phyloP scores from a whole-genome alignment of 2,329 filamentous ascomycete genomes.

The Parastagonospora avenae region DNA sequence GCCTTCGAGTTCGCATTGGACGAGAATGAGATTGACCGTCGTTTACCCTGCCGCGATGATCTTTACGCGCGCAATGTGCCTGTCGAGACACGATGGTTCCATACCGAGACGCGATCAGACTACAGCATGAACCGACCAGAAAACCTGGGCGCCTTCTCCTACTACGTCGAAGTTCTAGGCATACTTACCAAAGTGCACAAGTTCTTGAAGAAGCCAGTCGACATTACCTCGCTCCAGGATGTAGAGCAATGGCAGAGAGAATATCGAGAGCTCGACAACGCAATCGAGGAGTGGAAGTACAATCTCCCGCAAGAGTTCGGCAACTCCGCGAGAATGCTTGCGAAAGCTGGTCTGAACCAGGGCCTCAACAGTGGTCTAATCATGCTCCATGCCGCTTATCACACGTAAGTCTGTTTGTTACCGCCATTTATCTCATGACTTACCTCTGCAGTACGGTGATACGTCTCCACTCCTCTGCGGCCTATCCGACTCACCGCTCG shows the following conservation, averaged over 20 bases:
- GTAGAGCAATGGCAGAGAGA: constrained; percentile 89
- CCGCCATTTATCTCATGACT: constrained; percentile 7
- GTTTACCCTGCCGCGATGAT: constrained; percentile 84
- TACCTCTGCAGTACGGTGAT: constrained; percentile 69
- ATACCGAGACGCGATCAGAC: constrained; percentile 56
- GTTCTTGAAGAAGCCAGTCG: constrained; percentile 86
- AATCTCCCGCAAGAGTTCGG: constrained; percentile 81
- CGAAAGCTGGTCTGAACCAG: constrained; percentile 65
- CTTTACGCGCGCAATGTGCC: constrained; percentile 82
- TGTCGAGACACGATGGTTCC: constrained; percentile 85
- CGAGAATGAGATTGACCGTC: constrained; percentile 87
- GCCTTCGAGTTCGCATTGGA: constrained; percentile 91
- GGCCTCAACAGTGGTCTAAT: constrained; percentile 81
- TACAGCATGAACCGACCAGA: constrained; percentile 73
- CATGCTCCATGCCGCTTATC: constrained; percentile 88
- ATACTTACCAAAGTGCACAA: constrained; percentile 87
- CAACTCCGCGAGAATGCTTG: constrained; percentile 78
- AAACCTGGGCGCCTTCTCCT: constrained; percentile 84
- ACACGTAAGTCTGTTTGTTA: constrained; percentile 64
- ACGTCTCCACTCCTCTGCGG: constrained; percentile 86
- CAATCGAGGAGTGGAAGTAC: constrained; percentile 82
- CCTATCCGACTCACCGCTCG: constrained; percentile 87
- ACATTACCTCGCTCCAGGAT: constrained; percentile 81
- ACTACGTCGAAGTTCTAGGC: constrained; percentile 87
- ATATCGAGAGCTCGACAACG: constrained; percentile 82